A percentile compares a stretch with the other conserved stretches of the same genome.
These are phyloP conservation scores for Coccinonectria pachysandricola DNA, from an alignment of 2,329 filamentous ascomycete species.

Conservation along the genomic window DNA sequence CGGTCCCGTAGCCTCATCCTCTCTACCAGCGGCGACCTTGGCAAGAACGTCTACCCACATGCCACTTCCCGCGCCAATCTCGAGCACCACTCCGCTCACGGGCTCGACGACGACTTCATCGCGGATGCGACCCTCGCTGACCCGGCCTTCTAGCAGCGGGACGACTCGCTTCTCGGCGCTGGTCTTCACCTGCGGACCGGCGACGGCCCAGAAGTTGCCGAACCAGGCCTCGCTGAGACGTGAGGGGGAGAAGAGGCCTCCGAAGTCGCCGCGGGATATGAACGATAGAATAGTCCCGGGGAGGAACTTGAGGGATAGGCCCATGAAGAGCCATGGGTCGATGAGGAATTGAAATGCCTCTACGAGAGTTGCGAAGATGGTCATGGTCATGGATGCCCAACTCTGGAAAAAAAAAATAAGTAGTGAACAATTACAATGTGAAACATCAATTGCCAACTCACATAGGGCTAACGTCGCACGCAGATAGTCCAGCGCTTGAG, in stretches of 20 bases:
- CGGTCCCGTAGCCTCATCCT: conserved; percentile 1
- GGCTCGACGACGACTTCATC: conserved; percentile 25
- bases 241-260: conserved; percentile 30
- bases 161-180: conserved; percentile 33
- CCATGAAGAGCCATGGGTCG: conserved; percentile 44
- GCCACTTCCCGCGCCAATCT: conserved; percentile 52
- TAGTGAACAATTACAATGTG: too few relatives aligned
- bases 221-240: conserved; percentile 45
- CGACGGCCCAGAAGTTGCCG: conserved; percentile 46
- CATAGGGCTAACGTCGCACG: too few relatives aligned
- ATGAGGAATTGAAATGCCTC: conserved; percentile 26
- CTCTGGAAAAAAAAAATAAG: too few relatives aligned
- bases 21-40: conserved; percentile 13
- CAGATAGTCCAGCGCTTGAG: too few relatives aligned
- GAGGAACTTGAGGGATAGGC: conserved; percentile 36
- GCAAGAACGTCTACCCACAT: conserved; percentile 49
- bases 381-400: too few relatives aligned
- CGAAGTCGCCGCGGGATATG: conserved; percentile 22
- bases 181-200: conserved; percentile 40
- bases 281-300: conserved; percentile 39
- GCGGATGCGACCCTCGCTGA: conserved; percentile 26
- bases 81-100: conserved; percentile 43
- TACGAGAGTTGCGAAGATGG: conserved; percentile 12
- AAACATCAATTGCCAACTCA: too few relatives aligned
- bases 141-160: conserved; percentile 44